Base-by-base conservation (phyloP, 2,329 filamentous ascomycete genomes). In the Anthostomella pinea region DNA sequence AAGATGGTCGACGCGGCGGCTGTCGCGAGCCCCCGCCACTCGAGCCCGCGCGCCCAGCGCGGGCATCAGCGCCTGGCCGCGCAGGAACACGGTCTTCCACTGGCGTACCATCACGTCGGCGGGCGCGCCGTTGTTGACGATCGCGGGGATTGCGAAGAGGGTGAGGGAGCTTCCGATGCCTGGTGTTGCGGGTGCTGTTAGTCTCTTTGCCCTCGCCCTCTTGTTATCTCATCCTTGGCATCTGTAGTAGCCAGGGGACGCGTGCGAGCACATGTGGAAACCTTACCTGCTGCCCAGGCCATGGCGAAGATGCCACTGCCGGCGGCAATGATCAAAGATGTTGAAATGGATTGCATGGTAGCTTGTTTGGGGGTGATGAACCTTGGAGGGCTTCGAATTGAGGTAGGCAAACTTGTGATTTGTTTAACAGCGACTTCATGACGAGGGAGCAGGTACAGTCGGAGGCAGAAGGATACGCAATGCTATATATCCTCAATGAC, bases 1-100 rank as follows among this genome's bases (percentile, higher is more conserved):
- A 43, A 52, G 34, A 46, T 35, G 23, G 45, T 46, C 23, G 48
- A 51, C 23, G 30, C 35, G n/a, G 48, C 46, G 2, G 38, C 44
- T 8, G 40, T 45, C 33, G 49, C 52, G 30, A 50, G 52, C 1
- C 52, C 51, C 13, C 51, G 39, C 49, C 52, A 55, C 8, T 51
- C 44, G 25, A 49, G 37, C 2, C 42, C 49, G 11, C 31, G 35
- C 9, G 36, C 18, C 34, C 39, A 48, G 23, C 3, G 33, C 35
- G 8, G 46, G 48, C 15, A 52, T 31, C 14, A 52, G 32, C 14
- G 36, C 30, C 18, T 31, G 38, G n/a, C 50, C 52, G 5, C 45
- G 39, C 15, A 36, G 15, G 35, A 47, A 55, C 11, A 39, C 36
- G 34, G 45, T 45, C 16, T 32, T 36, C 50, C 49, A 54, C 31